Base-by-base conservation (phyloP, 345 rosid species). In the Lepidium didymum region DNA sequence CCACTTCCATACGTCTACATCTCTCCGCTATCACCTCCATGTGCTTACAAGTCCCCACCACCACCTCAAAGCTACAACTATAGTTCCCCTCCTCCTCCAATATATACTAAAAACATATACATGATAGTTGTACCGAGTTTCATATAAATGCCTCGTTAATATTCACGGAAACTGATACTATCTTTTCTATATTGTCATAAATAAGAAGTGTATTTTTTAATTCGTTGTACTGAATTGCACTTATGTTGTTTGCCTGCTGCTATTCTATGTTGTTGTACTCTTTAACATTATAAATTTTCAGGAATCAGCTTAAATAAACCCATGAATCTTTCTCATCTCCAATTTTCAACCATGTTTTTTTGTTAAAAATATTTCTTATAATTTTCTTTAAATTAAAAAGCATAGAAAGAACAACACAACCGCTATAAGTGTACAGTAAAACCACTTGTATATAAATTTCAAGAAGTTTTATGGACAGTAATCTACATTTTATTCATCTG, bases 31-130 rank as follows among this genome's bases (percentile, higher is more conserved):
- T 41, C 41, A 0, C 41, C 59, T 34, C 59, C 59, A 0, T 54
- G 33, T 10, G 59, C 34, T 7, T 33, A 54, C 58, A 53, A 53
- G 21, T 19, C 21, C 21, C 21, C 21, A 19, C 21, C 21, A 19
- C 21, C 21, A 19, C 21, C 21, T 19, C 21, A 19, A 19, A 19
- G 21, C 53, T n/a, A 15, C 25, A 25, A 16, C 15, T 50, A 50
- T 52, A 29, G 29, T 43, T 36, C 61, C n/a, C 63, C 63, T 35
- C 64, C 64, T 25, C 64, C 64, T 21, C 64, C 64, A n/a, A 0
- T 40, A 9, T 40, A 9, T 58, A 58, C 49, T 58, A 58, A 58
- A 25, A 23, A 23, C 21, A 40, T 40, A 13, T 18, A 10, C 36
- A 37, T 36, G 62, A 36, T 27, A 5, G 6, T 27, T 55, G 42